Evolutionary conservation across 345 rosid genomes (phyloP), one percentile per base, ranked within the genome.

Genomic region (Pistacia vera): DNA sequence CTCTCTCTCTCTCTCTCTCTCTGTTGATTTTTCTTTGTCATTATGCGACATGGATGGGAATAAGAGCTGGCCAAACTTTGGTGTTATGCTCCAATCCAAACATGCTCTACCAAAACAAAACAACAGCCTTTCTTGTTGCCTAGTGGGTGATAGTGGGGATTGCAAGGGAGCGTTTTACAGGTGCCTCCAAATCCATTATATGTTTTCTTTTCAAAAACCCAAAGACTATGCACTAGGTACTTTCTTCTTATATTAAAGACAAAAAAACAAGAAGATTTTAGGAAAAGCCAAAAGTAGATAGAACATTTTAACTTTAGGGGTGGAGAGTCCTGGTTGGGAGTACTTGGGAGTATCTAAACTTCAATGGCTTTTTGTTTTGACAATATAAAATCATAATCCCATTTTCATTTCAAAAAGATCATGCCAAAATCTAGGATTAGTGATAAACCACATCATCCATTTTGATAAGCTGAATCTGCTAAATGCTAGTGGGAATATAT

Each of bases 1-100:
- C 22, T 62, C 22, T 72, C 49, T 63, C 17, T 49, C 52, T 41
- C 41, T 6, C 41, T 38, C 41, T 38, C 41, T 38, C 41, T 30
- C 13, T 8, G 33, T 71, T 36, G 36, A 56, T 36, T 6, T 54
- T 33, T 25, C 22, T 71, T 83, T 80, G 89, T 78, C 86, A 28
- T 38, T 13, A 70, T 14, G 75, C 44, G 75, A 38, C 72, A 68
- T 75, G 87, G 84, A 82, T 76, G 83, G 83, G 91, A 88, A 85
- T 82, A 83, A 86, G 81, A 85, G 87, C 73, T 81, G 93, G 89
- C 89, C 81, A 70, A 81, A 68, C 11, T 54, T 80, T 83, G 90
- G 78, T 22, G 74, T 77, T 75, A 78, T 83, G 75, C 81, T 78
- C 35, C 14, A 70, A 54, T 75, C 79, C 88, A 86, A 85, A 62